These are phyloP conservation scores for Meredithiella fracta DNA, from an alignment of 2,329 filamentous ascomycete species.

Conservation along the genomic window DNA sequence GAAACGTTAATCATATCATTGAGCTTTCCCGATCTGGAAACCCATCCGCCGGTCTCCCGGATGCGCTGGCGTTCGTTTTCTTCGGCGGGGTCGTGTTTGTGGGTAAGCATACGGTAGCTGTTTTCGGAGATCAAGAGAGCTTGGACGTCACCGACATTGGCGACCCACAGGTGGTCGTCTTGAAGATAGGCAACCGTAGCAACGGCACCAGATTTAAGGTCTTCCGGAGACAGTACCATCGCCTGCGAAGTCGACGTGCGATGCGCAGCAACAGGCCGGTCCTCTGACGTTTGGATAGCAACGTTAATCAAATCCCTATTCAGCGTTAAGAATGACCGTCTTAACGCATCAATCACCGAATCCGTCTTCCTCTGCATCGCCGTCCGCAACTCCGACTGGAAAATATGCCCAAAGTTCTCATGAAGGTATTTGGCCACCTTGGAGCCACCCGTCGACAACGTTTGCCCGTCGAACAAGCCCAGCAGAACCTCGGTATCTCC, in stretches of 20 bases:
- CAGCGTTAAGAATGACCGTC: constrained; percentile 70
- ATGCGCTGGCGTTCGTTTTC: constrained; percentile 71
- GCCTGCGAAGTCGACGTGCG: constrained; percentile 52
- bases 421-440: constrained; percentile 94
- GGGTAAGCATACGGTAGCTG: constrained; percentile 64
- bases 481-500: constrained; percentile 79
- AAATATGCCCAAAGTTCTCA: constrained; percentile 81
- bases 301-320: constrained; percentile 89
- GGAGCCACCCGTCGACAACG: constrained; percentile 74
- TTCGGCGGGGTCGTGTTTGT: constrained; percentile 87
- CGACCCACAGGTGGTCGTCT: constrained; percentile 78
- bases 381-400: constrained; percentile 63
- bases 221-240: constrained; percentile 71
- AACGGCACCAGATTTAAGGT: constrained; percentile 76
- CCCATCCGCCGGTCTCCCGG: constrained; percentile 85
- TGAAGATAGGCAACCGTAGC: constrained; percentile 84
- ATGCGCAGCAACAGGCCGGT: constrained; percentile 48
- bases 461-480: constrained; percentile 90
- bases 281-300: constrained; percentile 64
- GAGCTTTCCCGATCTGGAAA: constrained; percentile 82
- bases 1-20: constrained; percentile 88
- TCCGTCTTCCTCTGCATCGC: constrained; percentile 53
- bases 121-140: constrained; percentile 90
- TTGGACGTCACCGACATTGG: constrained; percentile 89
- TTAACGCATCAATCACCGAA: constrained; percentile 64